Percentiles rank a stretch among this genome's conserved stretches.
These are phyloP conservation scores for Cajanus cajan DNA, from an alignment of 306 rosid species.

Conservation along the genomic window DNA sequence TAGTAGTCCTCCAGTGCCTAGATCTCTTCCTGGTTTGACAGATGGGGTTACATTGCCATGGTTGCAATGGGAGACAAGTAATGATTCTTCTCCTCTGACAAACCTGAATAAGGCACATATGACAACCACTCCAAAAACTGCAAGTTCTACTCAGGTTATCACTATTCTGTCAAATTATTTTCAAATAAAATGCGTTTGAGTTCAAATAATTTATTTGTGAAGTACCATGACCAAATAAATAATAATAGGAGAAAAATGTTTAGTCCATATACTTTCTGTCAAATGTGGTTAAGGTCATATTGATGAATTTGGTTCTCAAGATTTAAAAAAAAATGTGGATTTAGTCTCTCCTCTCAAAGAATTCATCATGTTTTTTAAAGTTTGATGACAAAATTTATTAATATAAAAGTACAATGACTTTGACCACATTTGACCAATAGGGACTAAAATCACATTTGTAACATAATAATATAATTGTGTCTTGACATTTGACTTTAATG, in stretches of 20 bases:
- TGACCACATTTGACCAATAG: too few relatives aligned
- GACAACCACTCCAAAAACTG: conserved; percentile 48
- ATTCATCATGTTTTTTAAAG: too few relatives aligned
- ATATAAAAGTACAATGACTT: too few relatives aligned
- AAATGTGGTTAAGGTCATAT: too few relatives aligned
- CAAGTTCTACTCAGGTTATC: conserved; percentile 51
- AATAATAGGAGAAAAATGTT: not conserved
- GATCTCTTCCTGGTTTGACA: conserved; percentile 62
- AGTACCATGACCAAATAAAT: conserved; percentile 18
- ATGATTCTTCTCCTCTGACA: conserved; percentile 53
- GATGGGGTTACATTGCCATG: conserved; percentile 87
- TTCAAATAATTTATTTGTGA: not conserved
- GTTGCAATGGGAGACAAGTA: conserved; percentile 92
- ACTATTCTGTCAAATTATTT: not conserved
- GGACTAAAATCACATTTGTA: too few relatives aligned
- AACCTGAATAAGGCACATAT: conserved; percentile 42
- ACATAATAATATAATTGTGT: not conserved
- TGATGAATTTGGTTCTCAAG: too few relatives aligned
- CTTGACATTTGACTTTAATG: not conserved
- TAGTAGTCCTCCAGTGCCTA: conserved; percentile 44
- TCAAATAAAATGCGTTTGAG: not conserved
- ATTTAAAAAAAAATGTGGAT: too few relatives aligned
- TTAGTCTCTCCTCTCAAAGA: too few relatives aligned
- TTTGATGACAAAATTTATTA: too few relatives aligned
- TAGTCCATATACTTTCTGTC: too few relatives aligned